Base-by-base conservation (phyloP, 2,329 filamentous ascomycete genomes). In the Colletotrichum simmondsii region DNA sequence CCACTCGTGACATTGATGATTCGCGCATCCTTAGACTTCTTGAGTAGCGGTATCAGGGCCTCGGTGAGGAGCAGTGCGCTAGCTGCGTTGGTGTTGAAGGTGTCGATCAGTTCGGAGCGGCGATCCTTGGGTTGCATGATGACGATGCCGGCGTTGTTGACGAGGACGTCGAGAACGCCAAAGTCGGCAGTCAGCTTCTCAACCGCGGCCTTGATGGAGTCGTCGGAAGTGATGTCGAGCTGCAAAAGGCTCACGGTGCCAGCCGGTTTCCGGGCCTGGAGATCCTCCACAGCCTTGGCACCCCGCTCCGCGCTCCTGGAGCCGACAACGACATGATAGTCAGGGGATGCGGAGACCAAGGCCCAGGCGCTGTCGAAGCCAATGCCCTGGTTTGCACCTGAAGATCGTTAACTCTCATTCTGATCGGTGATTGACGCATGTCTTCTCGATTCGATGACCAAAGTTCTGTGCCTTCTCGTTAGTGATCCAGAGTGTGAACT, bases 151-250 rank as follows among this genome's bases (percentile, higher is more conserved):
- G 92, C 91, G 69, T 87, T 88, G 81, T 86, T 88, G 81, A 90
- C 83, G 16, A 92, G 83, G 54, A 92, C 86, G 74, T 91, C 88
- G 65, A 93, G 85, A 53, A 76, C 78, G 52, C 79, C 81, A 75
- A 88, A 85, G 68, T 86, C 84, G 59, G 83, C 79, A 6, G 84
- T 81, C 57, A 93, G 81, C 53, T 89, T 84, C 2, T 88, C 77
- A 24, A 87, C 87, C 14, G 91, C 83, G 1, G 84, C 83, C 35
- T 85, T 79, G 64, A 93, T 88, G 22, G 91, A 88, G 1, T 85
- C 81, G 77, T 91, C 90, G 71, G 88, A 86, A 19, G 88, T 89
- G 0, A 93, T 85, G 77, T 93, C 91, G 68, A 89, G 88, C 3
- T 87, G 84, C 7, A 88, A 79, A 0, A 84, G 86, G 61, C 91